Conservation (phyloP, 2,329 filamentous ascomycete genomes). For the Colletotrichum sp. region DNA sequence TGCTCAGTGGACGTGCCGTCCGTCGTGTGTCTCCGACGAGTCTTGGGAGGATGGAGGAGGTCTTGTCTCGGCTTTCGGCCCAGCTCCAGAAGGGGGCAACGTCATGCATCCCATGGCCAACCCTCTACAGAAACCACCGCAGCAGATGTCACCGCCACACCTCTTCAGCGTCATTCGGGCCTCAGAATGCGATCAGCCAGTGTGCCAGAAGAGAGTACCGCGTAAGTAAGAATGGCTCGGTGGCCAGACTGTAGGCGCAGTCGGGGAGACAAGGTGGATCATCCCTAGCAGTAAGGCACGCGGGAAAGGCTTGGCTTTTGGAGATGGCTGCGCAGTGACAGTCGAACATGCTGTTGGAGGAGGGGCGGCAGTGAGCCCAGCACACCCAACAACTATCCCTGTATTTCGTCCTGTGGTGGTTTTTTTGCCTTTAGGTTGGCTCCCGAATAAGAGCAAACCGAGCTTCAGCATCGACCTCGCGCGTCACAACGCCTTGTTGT, state of each 20-base stretch:
- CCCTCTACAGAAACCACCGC: background rate
- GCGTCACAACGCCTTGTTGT: conserved; percentile 4
- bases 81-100: background rate
- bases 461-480: background rate
- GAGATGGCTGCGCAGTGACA: background rate
- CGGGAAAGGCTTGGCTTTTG: conserved; percentile 2
- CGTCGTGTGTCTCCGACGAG: background rate
- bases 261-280: background rate
- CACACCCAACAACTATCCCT: background rate
- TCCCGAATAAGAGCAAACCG: background rate
- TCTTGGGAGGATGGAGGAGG: background rate
- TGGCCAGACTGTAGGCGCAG: background rate
- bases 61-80: conserved; percentile 16
- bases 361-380: background rate
- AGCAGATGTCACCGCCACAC: background rate
- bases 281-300: background rate
- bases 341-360: background rate
- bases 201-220: background rate
- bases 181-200: background rate
- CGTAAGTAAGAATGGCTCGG: background rate
- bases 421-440: background rate
- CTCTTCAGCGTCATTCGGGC: background rate
- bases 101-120: conserved; percentile 15
- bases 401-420: background rate
- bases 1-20: conserved; percentile 1